Conservation (phyloP, 164 flowering plant species). For the Piper betle region DNA sequence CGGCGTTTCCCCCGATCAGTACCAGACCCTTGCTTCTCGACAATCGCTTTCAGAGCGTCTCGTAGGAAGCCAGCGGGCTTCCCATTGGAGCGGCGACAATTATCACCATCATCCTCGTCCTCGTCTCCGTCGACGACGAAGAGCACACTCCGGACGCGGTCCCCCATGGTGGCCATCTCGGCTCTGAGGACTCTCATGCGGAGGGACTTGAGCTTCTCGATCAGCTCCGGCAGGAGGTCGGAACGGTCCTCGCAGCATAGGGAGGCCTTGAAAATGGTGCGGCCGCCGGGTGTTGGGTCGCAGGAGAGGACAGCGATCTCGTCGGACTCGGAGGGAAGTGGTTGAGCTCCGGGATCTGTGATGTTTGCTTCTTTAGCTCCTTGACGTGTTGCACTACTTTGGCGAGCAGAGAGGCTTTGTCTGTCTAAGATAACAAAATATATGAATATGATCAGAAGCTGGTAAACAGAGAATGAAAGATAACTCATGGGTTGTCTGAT, state of each 20-base stretch:
- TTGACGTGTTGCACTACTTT: constrained; percentile 56
- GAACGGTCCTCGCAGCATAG: constrained; percentile 78
- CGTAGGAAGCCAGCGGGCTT: constrained; percentile 40
- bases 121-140: constrained; percentile 46
- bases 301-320: constrained; percentile 46
- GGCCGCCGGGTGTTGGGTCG: constrained; percentile 17
- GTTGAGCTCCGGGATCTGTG: constrained; percentile 24
- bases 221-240: constrained; percentile 60
- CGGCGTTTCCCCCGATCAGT: constrained; percentile 7
- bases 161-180: constrained; percentile 69
- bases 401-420: constrained; percentile 67
- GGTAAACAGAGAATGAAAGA: no score
- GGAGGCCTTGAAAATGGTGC: constrained; percentile 45
- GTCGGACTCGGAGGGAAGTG: constrained; percentile 51
- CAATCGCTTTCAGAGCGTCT: constrained; percentile 42
- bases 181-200: constrained; percentile 42
- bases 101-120: constrained; percentile 3
- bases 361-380: constrained; percentile 47
- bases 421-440: constrained; percentile 29
- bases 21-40: constrained; percentile 30
- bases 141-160: constrained; percentile 51
- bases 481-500: no score
- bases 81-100: constrained; percentile 5
- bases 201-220: constrained; percentile 43
- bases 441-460: no score